Conservation (phyloP, 176 grass and related monocot genomes). For the Juncus inflexus region DNA sequence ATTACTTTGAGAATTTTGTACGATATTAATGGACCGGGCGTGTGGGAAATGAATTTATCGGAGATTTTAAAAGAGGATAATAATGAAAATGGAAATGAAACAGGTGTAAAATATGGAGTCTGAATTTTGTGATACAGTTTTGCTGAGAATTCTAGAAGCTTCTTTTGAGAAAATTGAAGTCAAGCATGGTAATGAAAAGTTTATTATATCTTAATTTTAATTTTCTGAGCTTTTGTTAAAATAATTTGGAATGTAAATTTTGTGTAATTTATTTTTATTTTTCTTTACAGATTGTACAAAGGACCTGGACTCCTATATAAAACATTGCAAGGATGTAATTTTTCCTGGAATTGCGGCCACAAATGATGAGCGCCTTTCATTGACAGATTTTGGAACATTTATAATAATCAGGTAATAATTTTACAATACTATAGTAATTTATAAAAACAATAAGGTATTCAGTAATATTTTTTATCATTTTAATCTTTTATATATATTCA, state of each 20-base stretch:
- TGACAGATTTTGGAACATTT: conserved; percentile 53
- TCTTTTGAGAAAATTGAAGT: conserved; percentile 49
- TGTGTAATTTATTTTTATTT: not conserved
- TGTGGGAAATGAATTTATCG: conserved; percentile 79
- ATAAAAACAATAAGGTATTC: conserved; percentile 76
- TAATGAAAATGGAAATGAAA: conserved; percentile 27
- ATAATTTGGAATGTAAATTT: not conserved
- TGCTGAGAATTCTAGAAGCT: conserved; percentile 57
- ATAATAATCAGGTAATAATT: too few species aligned
- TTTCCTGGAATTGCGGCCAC: conserved; percentile 53
- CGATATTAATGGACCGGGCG: conserved; percentile 67
- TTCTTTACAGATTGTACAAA: conserved; percentile 57
- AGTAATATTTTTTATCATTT: too few species aligned
- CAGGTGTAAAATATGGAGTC: conserved; percentile 11
- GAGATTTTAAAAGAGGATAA: conserved; percentile 34
- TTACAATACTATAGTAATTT: too few species aligned
- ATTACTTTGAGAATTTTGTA: conserved; percentile 67
- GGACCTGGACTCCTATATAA: conserved; percentile 76
- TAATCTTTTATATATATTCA: too few species aligned
- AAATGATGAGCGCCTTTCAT: conserved; percentile 48
- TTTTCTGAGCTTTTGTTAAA: too few species aligned
- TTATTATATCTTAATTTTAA: not conserved
- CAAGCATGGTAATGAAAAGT: conserved; percentile 57
- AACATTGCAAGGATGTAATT: conserved; percentile 67
- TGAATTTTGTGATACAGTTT: conserved; percentile 47